Evolutionary conservation across 2,329 filamentous ascomycete species (phyloP).

Genomic region (Keithomyces neogunnii): DNA sequence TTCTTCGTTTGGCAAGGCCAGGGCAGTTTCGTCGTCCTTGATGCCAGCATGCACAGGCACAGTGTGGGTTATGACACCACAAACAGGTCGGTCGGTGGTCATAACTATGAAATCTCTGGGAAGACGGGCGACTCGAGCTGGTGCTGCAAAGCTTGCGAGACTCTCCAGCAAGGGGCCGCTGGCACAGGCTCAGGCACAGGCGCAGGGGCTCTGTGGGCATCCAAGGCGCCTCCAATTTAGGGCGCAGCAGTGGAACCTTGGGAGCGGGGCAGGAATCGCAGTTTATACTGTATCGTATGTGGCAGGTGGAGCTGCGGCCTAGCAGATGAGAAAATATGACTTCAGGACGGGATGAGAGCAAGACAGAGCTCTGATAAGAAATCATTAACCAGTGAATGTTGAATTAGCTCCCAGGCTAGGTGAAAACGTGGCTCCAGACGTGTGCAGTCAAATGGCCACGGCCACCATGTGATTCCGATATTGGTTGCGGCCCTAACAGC

Average conservation of each 20-base stretch:
- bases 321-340: too few relatives aligned
- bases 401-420: too few relatives aligned
- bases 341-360: too few relatives aligned
- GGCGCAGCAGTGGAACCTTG: neutral
- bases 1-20: neutral
- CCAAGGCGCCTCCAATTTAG: too few relatives aligned
- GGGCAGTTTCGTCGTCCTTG: neutral
- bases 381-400: too few relatives aligned
- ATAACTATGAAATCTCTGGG: neutral
- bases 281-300: neutral
- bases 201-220: neutral
- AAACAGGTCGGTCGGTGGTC: slow-evolving; percentile 1
- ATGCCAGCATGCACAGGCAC: neutral
- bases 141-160: neutral
- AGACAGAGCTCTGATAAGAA: too few relatives aligned
- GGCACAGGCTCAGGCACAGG: neutral
- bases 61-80: slow-evolving; percentile 1
- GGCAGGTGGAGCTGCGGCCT: too few relatives aligned
- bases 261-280: neutral
- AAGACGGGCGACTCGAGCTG: neutral
- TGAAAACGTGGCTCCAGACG: too few relatives aligned
- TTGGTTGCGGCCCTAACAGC: too few relatives aligned
- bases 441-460: too few relatives aligned
- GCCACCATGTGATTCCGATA: too few relatives aligned
- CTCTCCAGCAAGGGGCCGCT: slow-evolving; percentile 1